phyloP scores from a whole-genome alignment of 805 yeast genomes.

The Saturnispora diversa region DNA sequence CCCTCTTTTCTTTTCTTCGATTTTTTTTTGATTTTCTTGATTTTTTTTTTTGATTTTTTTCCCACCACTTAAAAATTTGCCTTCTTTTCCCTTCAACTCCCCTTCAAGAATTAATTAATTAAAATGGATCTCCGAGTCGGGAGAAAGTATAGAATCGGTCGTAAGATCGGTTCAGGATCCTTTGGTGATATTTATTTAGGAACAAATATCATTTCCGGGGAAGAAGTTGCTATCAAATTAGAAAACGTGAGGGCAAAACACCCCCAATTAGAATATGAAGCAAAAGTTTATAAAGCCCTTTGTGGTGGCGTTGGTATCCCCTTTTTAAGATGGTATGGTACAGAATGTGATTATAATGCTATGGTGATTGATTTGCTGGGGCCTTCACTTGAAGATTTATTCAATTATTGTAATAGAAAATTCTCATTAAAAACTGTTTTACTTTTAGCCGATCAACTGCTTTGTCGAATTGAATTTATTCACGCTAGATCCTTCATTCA shows the following conservation, averaged over 20 bases:
- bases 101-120: background rate
- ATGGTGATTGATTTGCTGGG: conserved; percentile 95
- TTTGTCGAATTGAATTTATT: conserved; percentile 89
- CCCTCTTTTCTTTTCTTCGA: no score
- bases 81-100: background rate
- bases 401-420: conserved; percentile 91
- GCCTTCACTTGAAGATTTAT: conserved; percentile 89
- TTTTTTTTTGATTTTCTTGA: background rate
- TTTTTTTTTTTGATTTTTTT: background rate
- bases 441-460: conserved; percentile 85
- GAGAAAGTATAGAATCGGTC: conserved; percentile 85
- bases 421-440: conserved; percentile 90
- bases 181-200: conserved; percentile 95
- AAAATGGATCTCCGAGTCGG: conserved; percentile 75
- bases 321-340: conserved; percentile 93
- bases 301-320: conserved; percentile 98
- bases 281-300: conserved; percentile 86
- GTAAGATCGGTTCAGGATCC: conserved; percentile 95
- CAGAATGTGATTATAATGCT: conserved; percentile 93
- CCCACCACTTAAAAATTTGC: background rate
- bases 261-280: conserved; percentile 95
- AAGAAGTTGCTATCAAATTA: conserved; percentile 93
- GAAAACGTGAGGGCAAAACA: conserved; percentile 88
- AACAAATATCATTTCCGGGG: conserved; percentile 90
- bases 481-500: conserved; percentile 91